Evolutionary conservation across 169 alveolate species (phyloP).

Genomic region (Plasmodium coatneyi): DNA sequence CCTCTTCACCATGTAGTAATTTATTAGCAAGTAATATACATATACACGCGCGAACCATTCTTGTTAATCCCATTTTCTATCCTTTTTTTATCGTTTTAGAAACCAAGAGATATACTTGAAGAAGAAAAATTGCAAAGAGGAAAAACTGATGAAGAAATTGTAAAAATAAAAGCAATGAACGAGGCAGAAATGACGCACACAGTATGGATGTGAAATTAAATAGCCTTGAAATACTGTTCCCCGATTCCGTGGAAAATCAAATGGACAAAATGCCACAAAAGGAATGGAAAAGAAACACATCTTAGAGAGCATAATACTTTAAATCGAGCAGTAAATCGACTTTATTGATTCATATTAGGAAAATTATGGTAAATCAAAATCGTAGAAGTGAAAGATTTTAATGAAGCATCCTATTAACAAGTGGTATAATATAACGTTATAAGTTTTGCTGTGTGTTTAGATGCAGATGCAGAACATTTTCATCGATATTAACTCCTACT

Average conservation of each 20-base stretch:
- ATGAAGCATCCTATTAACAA: slow-evolving; percentile 1
- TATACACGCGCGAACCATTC: not conserved
- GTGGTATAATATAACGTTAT: not conserved
- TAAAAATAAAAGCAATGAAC: not conserved
- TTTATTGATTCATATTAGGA: not conserved
- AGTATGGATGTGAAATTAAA: not conserved
- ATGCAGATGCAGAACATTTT: not conserved
- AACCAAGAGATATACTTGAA: not conserved
- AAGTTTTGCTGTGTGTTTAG: not conserved
- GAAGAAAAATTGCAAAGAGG: not conserved
- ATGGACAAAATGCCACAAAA: not conserved
- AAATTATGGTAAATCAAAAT: not conserved
- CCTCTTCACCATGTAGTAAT: not conserved
- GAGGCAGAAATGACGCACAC: not conserved
- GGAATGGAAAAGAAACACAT: not conserved
- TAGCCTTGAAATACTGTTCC: not conserved
- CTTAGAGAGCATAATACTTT: not conserved
- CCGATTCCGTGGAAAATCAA: not conserved
- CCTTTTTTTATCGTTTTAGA: not conserved
- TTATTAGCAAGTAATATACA: not conserved
- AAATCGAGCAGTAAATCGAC: not conserved
- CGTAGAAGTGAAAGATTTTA: not conserved
- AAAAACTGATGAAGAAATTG: not conserved
- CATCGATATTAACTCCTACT: not conserved
- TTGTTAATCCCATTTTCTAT: not conserved